Base-by-base conservation (phyloP, 2,329 filamentous ascomycete species). In the Pseudogymnoascus sp. region DNA sequence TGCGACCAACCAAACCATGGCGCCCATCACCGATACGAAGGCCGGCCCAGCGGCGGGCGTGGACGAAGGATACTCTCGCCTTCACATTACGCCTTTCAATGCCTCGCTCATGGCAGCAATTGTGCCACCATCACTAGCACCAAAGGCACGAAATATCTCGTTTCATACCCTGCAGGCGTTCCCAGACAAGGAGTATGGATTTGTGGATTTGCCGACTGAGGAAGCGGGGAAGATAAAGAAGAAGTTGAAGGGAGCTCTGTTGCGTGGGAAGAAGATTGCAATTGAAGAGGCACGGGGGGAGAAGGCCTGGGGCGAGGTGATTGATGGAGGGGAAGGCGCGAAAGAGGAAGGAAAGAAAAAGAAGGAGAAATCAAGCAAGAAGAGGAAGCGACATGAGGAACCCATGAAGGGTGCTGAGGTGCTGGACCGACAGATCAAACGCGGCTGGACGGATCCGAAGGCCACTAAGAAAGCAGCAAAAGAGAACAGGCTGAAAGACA, bases 191-290 rank as follows among this genome's bases (percentile, higher is more conserved):
- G 87, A 84, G 60, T 99, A 91, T 84, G 94, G 93, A 62, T 99
- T 89, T 76, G 80, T 97, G 64, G 92, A 95, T 55, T 76, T 99
- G 37, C 92, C 92, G 0, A 76, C 73, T 2, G 83, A 85, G 75
- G 92, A 96, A 67, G 94, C 93, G 8, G 88, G 93, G n/a, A 96
- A 92, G 74, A 76, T 97, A 61, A 91, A 87, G 77, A 93, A 88
- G 77, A 97, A 94, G 77, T 81, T 97, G 59, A 89, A 96, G 78
- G 93, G 93, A 33, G 84, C 88, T 1, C 88, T 90, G 25, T 77
- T 99, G 62, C 94, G 88, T 72, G 94, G 94, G 7, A 80, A 81
- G 64, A 97, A 96, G 75, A 84, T 97, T 69, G 85, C 85, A 63
- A 84, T 99, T 63, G 90, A 97, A 69, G 86, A 87, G 66, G 94